Evolutionary conservation across 2,329 filamentous ascomycete genomes (phyloP).

Genomic region (Juglanconis juglandina): DNA sequence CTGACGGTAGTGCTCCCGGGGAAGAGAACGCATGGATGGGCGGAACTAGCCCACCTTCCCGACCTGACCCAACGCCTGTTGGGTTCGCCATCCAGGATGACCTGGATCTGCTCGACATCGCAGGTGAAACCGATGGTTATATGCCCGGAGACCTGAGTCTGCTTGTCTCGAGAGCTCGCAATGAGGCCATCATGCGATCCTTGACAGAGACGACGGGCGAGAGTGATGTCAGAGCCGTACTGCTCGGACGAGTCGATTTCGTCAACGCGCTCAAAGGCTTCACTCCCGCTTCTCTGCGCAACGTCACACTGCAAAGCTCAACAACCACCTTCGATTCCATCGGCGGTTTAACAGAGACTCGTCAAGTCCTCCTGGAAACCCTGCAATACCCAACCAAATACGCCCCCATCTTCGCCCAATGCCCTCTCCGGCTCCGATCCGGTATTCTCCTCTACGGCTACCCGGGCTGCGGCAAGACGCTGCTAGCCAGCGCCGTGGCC

Average conservation of each 20-base stretch:
- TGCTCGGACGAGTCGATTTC: slow-evolving; percentile 73
- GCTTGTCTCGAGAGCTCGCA: slow-evolving; percentile 80
- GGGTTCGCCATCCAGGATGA: slow-evolving; percentile 72
- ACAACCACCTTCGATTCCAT: slow-evolving; percentile 91
- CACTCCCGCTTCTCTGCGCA: slow-evolving; percentile 88
- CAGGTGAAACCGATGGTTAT: slow-evolving; percentile 92
- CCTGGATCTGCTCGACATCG: slow-evolving; percentile 88
- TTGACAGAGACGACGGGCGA: slow-evolving; percentile 54
- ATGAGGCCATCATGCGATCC: slow-evolving; percentile 85
- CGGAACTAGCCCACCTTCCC: slow-evolving; percentile 57
- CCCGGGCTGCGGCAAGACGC: slow-evolving; percentile 93
- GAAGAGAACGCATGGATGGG: slow-evolving; percentile 72
- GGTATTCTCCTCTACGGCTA: slow-evolving; percentile 91
- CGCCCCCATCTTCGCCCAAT: slow-evolving; percentile 94
- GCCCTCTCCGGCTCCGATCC: slow-evolving; percentile 88
- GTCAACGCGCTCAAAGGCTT: slow-evolving; percentile 83
- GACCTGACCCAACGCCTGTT: slow-evolving; percentile 38
- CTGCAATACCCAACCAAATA: slow-evolving; percentile 97
- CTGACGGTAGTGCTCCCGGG: slow-evolving; percentile 46
- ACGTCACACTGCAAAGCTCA: slow-evolving; percentile 89
- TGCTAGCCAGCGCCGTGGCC: slow-evolving; percentile 93
- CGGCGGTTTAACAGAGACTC: slow-evolving; percentile 80
- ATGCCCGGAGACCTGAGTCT: slow-evolving; percentile 93
- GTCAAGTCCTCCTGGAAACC: slow-evolving; percentile 89
- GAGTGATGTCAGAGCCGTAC: slow-evolving; percentile 51